Evolutionary conservation across 2,329 filamentous ascomycete genomes (phyloP), one percentile per base, ranked within the genome.

Genomic region (Paecilomyces sp.): DNA sequence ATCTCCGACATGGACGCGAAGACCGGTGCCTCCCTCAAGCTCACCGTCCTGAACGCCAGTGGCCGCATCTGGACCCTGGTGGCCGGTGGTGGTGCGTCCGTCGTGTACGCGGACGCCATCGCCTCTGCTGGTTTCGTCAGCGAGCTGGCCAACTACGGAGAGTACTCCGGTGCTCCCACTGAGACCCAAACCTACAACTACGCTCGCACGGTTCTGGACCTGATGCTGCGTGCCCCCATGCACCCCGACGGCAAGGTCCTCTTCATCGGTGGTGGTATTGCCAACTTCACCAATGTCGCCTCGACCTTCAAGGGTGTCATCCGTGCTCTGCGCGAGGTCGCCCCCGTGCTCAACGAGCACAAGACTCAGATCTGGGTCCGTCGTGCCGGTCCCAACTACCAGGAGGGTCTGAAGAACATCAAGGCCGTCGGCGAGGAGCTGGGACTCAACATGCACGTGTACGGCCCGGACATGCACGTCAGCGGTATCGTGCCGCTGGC

Each of bases 271-370:
- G 94, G 94, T 82, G 94, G 94, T 85, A 99, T 99, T 85, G 94
- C 94, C 85, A 99, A 99, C 89, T 99, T 99, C 84, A 99, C 94
- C 84, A 99, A 97, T 82, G 94, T 99, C 58, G 94, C 94, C 62
- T 94, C 90, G 70, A 99, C 94, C 65, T 99, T 99, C 89, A 99
- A 99, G 87, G 94, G 94, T 83, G 93, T 99, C 78, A 99, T 99
- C 77, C 89, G 91, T 69, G 94, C 94, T 62, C 86, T 99, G 66
- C 88, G 93, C 67, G 94, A 97, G 80, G 92, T 93, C 69, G 85
- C 92, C 62, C 87, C 87, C 64, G 84, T 88, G 65, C 86, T 99
- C 68, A 86, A 87, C 74, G 94, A 99, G 85, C 94, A 99, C 88
- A 96, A 96, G 73, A 91, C 94, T 66, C 89, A 96, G 81, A 97